A percentile compares a stretch with the other conserved stretches of the same genome.
These are phyloP conservation scores for Penicillium paneum DNA, from an alignment of 2,329 filamentous ascomycete species.

Conservation along the genomic window DNA sequence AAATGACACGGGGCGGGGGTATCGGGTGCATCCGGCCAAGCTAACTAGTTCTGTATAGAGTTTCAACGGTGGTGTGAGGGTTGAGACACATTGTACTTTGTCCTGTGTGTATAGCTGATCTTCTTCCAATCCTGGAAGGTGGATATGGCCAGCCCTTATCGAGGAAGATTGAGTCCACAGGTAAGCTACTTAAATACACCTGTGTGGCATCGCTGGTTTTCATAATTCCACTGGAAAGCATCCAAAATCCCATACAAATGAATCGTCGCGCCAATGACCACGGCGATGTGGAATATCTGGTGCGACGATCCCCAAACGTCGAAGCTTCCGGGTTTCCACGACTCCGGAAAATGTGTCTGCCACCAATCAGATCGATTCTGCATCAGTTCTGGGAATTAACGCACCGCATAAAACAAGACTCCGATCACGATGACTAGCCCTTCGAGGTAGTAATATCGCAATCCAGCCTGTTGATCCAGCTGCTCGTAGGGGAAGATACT, in stretches of 20 bases:
- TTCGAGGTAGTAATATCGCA: conserved; percentile 35
- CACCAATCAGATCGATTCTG: neutral
- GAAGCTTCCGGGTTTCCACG: conserved; percentile 31
- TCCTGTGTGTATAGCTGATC: neutral
- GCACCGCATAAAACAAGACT: conserved; percentile 29
- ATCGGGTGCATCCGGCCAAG: neutral
- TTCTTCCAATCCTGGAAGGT: neutral
- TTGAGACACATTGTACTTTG: neutral
- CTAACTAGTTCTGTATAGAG: neutral
- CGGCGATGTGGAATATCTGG: conserved; percentile 35
- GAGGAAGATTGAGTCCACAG: neutral
- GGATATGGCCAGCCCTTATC: neutral
- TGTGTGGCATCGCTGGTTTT: neutral
- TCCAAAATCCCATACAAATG: neutral
- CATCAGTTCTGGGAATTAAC: conserved; percentile 24
- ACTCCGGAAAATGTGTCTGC: conserved; percentile 24
- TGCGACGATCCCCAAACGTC: conserved; percentile 37
- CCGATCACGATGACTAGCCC: conserved; percentile 9
- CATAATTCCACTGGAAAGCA: neutral
- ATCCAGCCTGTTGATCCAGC: conserved; percentile 20
- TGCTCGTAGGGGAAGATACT: conserved; percentile 22
- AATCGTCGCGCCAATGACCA: conserved; percentile 16
- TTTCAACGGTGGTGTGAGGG: neutral
- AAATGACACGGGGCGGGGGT: neutral
- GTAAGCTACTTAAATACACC: neutral